These are phyloP conservation scores for Cotoneaster glaucophyllus DNA, from an alignment of 306 rosid species.

Conservation along the genomic window DNA sequence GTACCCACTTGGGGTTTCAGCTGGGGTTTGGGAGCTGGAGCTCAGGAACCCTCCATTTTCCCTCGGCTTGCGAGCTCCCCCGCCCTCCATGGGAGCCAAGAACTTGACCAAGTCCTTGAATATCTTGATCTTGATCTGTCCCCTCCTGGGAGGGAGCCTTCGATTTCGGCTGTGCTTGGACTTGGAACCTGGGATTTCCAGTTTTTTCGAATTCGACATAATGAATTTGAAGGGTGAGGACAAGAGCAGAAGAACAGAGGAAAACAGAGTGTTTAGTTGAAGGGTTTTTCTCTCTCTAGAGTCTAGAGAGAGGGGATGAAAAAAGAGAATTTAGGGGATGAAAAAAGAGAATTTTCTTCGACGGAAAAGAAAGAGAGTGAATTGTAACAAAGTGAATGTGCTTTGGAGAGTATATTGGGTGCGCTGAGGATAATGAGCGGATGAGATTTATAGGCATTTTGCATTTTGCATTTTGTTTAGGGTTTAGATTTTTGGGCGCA, in stretches of 20 bases:
- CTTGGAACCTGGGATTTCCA: not conserved
- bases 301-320: not conserved
- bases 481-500: too few species aligned
- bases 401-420: not conserved
- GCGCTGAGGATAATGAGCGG: not conserved
- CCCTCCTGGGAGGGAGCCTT: constrained; percentile 17
- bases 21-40: constrained; percentile 17
- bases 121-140: constrained; percentile 29
- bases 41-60: constrained; percentile 11
- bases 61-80: not conserved
- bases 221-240: not conserved
- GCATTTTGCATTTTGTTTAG: too few species aligned
- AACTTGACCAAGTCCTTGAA: constrained; percentile 3
- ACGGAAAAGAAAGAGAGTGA: not conserved
- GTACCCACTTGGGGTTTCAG: constrained; percentile 9
- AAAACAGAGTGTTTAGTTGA: not conserved
- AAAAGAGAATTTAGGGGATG: not conserved
- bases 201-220: not conserved
- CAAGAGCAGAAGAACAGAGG: not conserved
- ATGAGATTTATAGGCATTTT: not conserved
- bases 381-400: not conserved
- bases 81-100: not conserved
- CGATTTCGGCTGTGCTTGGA: not conserved
- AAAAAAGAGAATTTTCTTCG: not conserved
- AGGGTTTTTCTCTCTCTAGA: too few species aligned